Evolutionary conservation across 495 filamentous ascomycete genomes (phyloP).

Genomic region (Penicillium bovifimosum): DNA sequence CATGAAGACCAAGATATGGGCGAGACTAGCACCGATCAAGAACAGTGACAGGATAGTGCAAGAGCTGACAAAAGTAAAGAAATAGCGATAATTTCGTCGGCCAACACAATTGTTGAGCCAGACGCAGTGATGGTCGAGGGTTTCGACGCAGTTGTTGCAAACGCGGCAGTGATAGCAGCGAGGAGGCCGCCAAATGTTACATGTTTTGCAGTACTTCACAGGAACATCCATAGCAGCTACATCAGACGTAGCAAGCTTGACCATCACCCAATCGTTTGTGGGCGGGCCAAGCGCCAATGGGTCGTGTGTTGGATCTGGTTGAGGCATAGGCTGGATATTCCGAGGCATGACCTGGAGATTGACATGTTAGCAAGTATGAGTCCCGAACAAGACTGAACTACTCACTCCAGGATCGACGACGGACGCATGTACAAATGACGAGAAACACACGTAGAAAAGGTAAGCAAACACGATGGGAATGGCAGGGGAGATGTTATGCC

Average conservation of each 20-base stretch:
- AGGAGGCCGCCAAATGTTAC: constrained; percentile 92
- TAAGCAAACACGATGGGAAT: constrained; percentile 90
- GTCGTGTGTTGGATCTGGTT: constrained; percentile 57
- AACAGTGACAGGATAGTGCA: constrained; percentile 71
- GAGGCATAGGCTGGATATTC: constrained; percentile 66
- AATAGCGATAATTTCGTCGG: constrained; percentile 95
- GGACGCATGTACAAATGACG: constrained; percentile 89
- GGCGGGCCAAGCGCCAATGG: constrained; percentile 75
- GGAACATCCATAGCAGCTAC: constrained; percentile 92
- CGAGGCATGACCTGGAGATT: constrained; percentile 68
- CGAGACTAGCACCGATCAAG: constrained; percentile 67
- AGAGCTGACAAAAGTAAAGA: constrained; percentile 80
- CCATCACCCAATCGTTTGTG: constrained; percentile 84
- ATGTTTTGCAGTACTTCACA: constrained; percentile 95
- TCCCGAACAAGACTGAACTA: constrained; percentile 13
- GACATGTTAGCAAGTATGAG: constrained; percentile 17
- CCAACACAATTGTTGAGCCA: constrained; percentile 99
- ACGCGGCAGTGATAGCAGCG: constrained; percentile 93
- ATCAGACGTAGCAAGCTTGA: constrained; percentile 66
- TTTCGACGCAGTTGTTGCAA: constrained; percentile 96
- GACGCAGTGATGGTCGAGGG: constrained; percentile 96
- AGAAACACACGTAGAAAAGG: constrained; percentile 80
- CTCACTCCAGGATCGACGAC: constrained; percentile 86
- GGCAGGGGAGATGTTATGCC: constrained; percentile 84
- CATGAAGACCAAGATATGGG: constrained; percentile 72